A percentile compares a stretch with the other conserved stretches of the same genome.
These are phyloP conservation scores for Zymoseptoria crescenta DNA, from an alignment of 2,329 filamentous ascomycete species.

Conservation along the genomic window DNA sequence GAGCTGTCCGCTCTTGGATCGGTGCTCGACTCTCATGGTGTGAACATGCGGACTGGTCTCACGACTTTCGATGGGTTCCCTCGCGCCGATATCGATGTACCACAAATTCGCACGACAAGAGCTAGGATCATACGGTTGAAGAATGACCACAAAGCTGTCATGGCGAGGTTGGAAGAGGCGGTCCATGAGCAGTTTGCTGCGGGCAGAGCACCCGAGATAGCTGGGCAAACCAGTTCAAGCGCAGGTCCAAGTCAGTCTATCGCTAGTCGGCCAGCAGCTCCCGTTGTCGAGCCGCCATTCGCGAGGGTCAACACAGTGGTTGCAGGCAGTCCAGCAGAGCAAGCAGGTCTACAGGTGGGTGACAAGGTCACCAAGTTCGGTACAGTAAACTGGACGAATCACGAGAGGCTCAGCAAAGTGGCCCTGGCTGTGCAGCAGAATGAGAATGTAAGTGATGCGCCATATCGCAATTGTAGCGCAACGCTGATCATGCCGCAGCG, in stretches of 20 bases:
- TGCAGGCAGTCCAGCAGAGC: constrained; percentile 68
- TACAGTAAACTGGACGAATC: constrained; percentile 71
- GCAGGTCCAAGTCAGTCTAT: not conserved
- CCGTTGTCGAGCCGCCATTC: constrained; percentile 56
- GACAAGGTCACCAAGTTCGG: constrained; percentile 83
- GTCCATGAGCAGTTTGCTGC: constrained; percentile 81
- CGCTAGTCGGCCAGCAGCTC: constrained; percentile 12
- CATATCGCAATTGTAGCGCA: not conserved
- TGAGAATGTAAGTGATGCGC: constrained; percentile 62
- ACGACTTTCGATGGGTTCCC: constrained; percentile 88
- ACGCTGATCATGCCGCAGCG: constrained; percentile 42
- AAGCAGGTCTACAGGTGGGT: constrained; percentile 70
- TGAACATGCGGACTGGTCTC: constrained; percentile 83
- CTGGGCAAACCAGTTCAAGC: not conserved
- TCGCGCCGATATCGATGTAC: constrained; percentile 85
- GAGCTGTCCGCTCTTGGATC: constrained; percentile 78
- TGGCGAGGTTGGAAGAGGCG: constrained; percentile 72
- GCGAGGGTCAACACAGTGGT: constrained; percentile 84
- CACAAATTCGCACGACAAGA: constrained; percentile 91
- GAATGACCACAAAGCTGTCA: constrained; percentile 89
- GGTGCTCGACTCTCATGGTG: constrained; percentile 90
- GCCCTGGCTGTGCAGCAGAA: constrained; percentile 85
- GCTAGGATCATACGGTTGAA: constrained; percentile 79
- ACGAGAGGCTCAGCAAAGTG: constrained; percentile 77
- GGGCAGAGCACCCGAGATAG: constrained; percentile 17